These are phyloP conservation scores for Ballota nigra DNA, from an alignment of 257 asterid genomes.

Conservation along the genomic window DNA sequence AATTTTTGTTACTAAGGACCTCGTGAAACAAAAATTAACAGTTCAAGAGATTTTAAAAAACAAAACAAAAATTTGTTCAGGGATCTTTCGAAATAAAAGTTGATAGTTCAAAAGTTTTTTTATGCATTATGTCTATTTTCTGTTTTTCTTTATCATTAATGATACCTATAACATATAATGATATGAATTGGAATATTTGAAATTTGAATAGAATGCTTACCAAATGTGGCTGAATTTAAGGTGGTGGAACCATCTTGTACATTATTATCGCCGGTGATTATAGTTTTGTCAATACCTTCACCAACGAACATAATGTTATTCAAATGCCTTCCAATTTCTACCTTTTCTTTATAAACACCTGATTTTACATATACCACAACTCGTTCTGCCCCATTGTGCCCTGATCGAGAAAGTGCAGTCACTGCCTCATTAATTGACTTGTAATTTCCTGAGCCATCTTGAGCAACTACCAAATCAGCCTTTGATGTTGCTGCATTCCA, in stretches of 20 bases:
- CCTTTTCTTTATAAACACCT: conserved; percentile 53
- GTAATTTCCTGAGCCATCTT: conserved; percentile 67
- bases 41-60: no score
- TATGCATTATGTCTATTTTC: no score
- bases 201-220: conserved; percentile 24
- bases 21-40: no score
- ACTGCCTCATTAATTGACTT: conserved; percentile 64
- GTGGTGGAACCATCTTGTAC: conserved; percentile 52
- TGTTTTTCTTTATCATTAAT: no score
- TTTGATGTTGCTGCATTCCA: conserved; percentile 50
- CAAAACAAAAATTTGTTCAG: no score
- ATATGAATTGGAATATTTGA: background rate
- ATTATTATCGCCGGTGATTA: conserved; percentile 46
- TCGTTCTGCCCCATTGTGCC: conserved; percentile 32
- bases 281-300: conserved; percentile 68
- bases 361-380: conserved; percentile 48
- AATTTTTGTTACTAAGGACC: no score
- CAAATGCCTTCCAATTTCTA: conserved; percentile 38
- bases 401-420: conserved; percentile 34
- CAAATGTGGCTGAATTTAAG: conserved; percentile 56
- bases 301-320: conserved; percentile 66
- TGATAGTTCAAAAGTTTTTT: no score
- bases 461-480: conserved; percentile 62
- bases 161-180: background rate
- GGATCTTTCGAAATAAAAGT: no score